These are phyloP conservation scores for Pholiota adiposa DNA, from an alignment of 1,284 basidiomycete species.

Conservation along the genomic window DNA sequence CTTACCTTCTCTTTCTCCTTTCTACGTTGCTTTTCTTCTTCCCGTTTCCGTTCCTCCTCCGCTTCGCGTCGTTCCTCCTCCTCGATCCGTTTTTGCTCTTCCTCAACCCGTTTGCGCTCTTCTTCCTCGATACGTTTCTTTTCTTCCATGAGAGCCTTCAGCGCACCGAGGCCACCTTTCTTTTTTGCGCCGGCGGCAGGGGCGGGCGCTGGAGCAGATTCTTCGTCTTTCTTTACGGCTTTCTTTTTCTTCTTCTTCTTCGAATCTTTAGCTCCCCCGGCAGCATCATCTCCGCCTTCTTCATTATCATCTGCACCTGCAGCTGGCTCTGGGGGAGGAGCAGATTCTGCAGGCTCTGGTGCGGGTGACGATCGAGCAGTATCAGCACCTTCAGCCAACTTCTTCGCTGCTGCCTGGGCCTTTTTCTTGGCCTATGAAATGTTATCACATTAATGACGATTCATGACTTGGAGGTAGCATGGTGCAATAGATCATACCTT, in stretches of 20 bases:
- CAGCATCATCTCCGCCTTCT: constrained; percentile 59
- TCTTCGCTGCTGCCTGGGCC: constrained; percentile 88
- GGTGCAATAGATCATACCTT: constrained; percentile 57
- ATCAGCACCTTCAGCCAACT: constrained; percentile 47
- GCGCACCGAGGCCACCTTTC: constrained; percentile 69
- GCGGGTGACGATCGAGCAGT: constrained; percentile 30
- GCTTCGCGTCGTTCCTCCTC: constrained; percentile 81
- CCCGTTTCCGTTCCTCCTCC: constrained; percentile 78
- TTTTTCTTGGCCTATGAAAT: constrained; percentile 87
- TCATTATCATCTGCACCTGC: constrained; percentile 40
- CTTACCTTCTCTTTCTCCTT: constrained; percentile 91
- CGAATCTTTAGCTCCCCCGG: constrained; percentile 60
- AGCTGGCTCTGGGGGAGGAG: constrained; percentile 29
- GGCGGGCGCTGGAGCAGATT: constrained; percentile 50
- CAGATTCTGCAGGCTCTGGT: constrained; percentile 30
- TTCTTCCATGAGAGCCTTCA: constrained; percentile 88
- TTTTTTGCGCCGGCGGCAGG: constrained; percentile 67
- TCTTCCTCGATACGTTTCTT: constrained; percentile 88
- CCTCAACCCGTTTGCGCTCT: constrained; percentile 78
- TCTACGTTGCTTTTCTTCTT: constrained; percentile 84
- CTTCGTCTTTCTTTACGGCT: constrained; percentile 75
- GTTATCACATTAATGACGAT: constrained; percentile 5
- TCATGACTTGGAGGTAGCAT: not conserved
- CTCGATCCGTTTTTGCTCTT: constrained; percentile 80
- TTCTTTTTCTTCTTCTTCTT: constrained; percentile 86